Percentiles rank a stretch among this genome's conserved stretches.
Evolutionary conservation across 805 yeast species (phyloP).

Genomic region (Huiozyma naganishii): DNA sequence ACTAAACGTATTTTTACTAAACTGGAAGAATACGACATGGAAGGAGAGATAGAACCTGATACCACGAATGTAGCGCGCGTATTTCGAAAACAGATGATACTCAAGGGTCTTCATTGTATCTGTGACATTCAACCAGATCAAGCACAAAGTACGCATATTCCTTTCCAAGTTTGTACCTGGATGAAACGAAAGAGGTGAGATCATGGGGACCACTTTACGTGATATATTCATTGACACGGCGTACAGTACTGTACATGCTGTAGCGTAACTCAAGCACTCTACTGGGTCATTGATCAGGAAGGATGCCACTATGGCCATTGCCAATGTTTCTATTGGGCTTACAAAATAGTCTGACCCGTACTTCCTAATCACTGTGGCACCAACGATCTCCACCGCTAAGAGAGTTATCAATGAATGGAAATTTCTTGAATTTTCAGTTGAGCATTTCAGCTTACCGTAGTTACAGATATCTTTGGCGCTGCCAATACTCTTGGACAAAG

Average conservation of each 20-base stretch:
- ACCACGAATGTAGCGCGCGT: constrained; percentile 1
- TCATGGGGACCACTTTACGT: constrained; percentile 2
- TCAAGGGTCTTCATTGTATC: too few species aligned
- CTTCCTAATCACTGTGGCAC: constrained; percentile 15
- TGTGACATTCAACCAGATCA: too few species aligned
- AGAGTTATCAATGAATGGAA: not conserved
- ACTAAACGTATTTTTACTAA: constrained; percentile 3
- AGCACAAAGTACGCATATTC: too few species aligned
- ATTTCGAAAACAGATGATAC: not conserved
- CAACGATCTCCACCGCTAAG: constrained; percentile 1
- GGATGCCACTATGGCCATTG: constrained; percentile 23
- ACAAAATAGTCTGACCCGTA: constrained; percentile 15
- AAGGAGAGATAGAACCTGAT: constrained; percentile 17
- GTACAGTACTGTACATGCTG: constrained; percentile 21
- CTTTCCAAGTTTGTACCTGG: too few species aligned
- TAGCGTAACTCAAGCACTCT: constrained; percentile 21
- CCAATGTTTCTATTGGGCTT: constrained; percentile 19
- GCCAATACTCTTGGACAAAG: not conserved
- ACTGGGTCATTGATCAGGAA: constrained; percentile 26
- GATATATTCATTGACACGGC: constrained; percentile 13
- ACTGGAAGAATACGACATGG: constrained; percentile 21
- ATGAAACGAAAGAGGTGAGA: too few species aligned
- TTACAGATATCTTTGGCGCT: not conserved
- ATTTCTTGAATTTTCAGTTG: not conserved
- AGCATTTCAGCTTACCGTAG: too few species aligned